Base-by-base conservation (phyloP, 2,329 filamentous ascomycete species). In the Aspergillus chevalieri region DNA sequence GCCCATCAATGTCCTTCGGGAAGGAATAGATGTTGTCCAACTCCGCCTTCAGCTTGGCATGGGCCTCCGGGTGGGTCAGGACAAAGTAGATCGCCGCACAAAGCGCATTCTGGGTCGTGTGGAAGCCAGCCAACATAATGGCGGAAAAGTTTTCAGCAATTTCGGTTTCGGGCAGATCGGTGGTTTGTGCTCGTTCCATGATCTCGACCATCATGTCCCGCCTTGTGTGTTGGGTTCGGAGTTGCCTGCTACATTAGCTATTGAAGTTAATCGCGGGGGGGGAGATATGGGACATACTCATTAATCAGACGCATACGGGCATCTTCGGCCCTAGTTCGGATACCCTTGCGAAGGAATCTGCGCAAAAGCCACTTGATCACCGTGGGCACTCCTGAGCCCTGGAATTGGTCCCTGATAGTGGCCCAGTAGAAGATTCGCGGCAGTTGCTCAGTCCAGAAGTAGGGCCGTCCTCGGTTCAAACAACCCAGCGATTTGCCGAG, bases 191-290 rank as follows among this genome's bases (percentile, higher is more conserved):
- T 8, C 58, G 43, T 46, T 62, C 59, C 52, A 62, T 51, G 15
- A 62, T 57, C 44, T 62, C 59, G 26, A 62, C 59, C 59, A 62
- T 62, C 24, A 62, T 55, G 46, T 62, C 59, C 7, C 58, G 58
- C 17, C 59, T 55, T 22, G 47, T 49, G 49, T 62, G 59, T 0
- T 48, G 44, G 24, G 58, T 56, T 5, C 47, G 50, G 4, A 62
- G 43, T 44, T 62, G 59, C 33, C 59, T 61, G 17, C n/a, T 43
- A 12, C 4, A 21, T 44, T 30, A 44, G 8, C n/a, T 7, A 15
- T 44, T 19, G 39, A 10, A 7, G n/a, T 14, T 6, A 30, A 9
- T 14, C 24, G 9, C 17, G 17, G 17, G 17, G 42, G 9, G 28
- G 17, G 21, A 22, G 21, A 22, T 1, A 22, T 22, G 33, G 7